These are phyloP conservation scores for Ballota nigra DNA, from an alignment of 257 asterid genomes.

Conservation along the genomic window DNA sequence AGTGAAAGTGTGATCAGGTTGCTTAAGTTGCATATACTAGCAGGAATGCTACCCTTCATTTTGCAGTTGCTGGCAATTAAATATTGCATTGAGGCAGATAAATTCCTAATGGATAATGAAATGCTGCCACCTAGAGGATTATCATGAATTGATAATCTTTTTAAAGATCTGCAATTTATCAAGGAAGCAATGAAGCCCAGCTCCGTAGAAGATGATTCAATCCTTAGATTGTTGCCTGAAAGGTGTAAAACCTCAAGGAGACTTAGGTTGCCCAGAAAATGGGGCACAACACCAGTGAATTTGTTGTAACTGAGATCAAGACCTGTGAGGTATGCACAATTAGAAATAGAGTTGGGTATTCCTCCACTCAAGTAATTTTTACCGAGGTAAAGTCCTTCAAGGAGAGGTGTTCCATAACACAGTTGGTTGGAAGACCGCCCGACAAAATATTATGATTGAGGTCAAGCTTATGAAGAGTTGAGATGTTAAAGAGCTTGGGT, in stretches of 20 bases:
- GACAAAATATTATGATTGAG: background rate
- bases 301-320: background rate
- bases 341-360: conserved; percentile 31
- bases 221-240: conserved; percentile 17
- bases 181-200: conserved; percentile 26
- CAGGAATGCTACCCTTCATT: background rate
- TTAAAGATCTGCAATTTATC: conserved; percentile 17
- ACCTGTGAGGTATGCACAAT: conserved; percentile 26
- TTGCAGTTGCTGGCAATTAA: background rate
- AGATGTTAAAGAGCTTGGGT: conserved; percentile 24
- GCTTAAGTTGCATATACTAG: background rate
- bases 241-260: background rate
- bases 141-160: background rate
- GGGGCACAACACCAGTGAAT: conserved; percentile 23
- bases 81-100: conserved; percentile 16
- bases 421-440: conserved; percentile 26
- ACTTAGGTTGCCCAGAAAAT: conserved; percentile 21
- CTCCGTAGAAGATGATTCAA: conserved; percentile 6
- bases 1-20: background rate
- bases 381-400: background rate
- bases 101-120: conserved; percentile 31
- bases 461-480: background rate
- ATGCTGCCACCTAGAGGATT: conserved; percentile 25
- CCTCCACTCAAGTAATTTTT: conserved; percentile 2
- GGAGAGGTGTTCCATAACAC: background rate